Evolutionary conservation across 768 basidiomycete genomes (phyloP).

Genomic region (Obba rivulosa): DNA sequence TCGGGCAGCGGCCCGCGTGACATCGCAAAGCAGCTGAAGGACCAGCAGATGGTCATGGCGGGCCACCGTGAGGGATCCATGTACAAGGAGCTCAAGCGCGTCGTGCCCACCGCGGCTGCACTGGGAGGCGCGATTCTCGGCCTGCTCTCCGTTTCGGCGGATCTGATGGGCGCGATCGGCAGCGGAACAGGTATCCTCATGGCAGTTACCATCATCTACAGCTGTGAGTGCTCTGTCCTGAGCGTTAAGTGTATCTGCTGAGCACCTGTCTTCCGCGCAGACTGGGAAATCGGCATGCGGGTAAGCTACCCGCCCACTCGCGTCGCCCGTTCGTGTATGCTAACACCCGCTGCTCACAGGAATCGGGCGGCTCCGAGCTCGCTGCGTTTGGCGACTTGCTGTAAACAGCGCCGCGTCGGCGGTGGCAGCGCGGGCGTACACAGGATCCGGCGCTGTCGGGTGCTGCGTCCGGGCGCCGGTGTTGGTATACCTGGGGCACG

Average conservation of each 20-base stretch:
- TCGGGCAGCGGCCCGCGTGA: conserved; percentile 94
- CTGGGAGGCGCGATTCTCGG: conserved; percentile 98
- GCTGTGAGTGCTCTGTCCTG: conserved; percentile 31
- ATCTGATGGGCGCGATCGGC: conserved; percentile 93
- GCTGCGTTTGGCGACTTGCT: conserved; percentile 74
- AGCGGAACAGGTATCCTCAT: conserved; percentile 95
- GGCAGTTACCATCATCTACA: conserved; percentile 97
- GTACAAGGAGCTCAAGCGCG: conserved; percentile 98
- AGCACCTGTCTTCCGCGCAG: conserved; percentile 30
- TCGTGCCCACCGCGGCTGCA: conserved; percentile 96
- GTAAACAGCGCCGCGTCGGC: conserved; percentile 28
- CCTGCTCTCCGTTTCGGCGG: conserved; percentile 83
- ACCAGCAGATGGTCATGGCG: conserved; percentile 93
- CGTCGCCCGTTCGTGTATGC: not conserved
- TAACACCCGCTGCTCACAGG: conserved; percentile 28
- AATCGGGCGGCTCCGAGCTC: conserved; percentile 81
- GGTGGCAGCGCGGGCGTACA: too few relatives aligned
- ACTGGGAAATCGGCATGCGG: conserved; percentile 94
- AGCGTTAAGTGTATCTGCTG: not conserved
- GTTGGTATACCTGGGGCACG: too few relatives aligned
- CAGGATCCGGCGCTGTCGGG: too few relatives aligned
- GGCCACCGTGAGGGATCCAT: conserved; percentile 92
- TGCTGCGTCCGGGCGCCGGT: too few relatives aligned
- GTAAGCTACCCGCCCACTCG: conserved; percentile 21
- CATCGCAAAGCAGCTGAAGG: conserved; percentile 96